These are phyloP conservation scores for Fraxinus anomala DNA, from an alignment of 257 asterid species.

Conservation along the genomic window DNA sequence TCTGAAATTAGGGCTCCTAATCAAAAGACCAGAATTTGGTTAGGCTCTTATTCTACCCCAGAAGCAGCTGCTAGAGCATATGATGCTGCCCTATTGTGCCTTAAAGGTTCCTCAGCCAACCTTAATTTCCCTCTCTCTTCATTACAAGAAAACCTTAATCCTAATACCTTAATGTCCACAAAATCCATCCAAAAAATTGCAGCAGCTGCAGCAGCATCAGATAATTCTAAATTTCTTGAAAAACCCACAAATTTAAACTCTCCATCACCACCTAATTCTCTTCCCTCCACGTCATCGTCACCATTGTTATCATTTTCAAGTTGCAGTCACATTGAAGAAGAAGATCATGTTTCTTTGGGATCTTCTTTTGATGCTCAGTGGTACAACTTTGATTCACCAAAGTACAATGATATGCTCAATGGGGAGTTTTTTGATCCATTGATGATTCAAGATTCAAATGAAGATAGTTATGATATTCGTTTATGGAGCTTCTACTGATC, in stretches of 20 bases:
- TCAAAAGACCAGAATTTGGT: slow-evolving; percentile 58
- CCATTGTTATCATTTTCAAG: slow-evolving; percentile 16
- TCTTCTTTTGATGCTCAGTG: slow-evolving; percentile 34
- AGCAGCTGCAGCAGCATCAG: slow-evolving; percentile 43
- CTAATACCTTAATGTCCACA: slow-evolving; percentile 48
- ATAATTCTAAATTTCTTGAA: slow-evolving; percentile 17
- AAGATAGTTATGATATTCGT: slow-evolving; percentile 55
- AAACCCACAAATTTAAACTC: slow-evolving; percentile 18
- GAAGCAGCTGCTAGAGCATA: slow-evolving; percentile 62
- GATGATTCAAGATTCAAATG: slow-evolving; percentile 43
- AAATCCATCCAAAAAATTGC: slow-evolving; percentile 78
- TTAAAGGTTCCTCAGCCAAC: slow-evolving; percentile 69
- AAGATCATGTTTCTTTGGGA: slow-evolving; percentile 8
- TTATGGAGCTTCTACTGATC: slow-evolving; percentile 80
- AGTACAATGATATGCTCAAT: slow-evolving; percentile 61
- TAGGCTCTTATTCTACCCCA: slow-evolving; percentile 54
- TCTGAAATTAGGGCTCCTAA: slow-evolving; percentile 59
- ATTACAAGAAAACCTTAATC: slow-evolving; percentile 1
- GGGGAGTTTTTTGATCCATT: slow-evolving; percentile 63
- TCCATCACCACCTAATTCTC: slow-evolving; percentile 15
- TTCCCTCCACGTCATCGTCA: background rate
- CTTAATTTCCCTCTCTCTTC: slow-evolving; percentile 63
- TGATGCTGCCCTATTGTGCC: slow-evolving; percentile 65
- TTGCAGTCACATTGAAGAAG: slow-evolving; percentile 35
- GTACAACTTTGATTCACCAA: slow-evolving; percentile 78